A percentile compares a stretch with the other conserved stretches of the same genome.
These are phyloP conservation scores for Chaetomiaceae sp. DNA, from an alignment of 2,329 filamentous ascomycete species.

Conservation along the genomic window DNA sequence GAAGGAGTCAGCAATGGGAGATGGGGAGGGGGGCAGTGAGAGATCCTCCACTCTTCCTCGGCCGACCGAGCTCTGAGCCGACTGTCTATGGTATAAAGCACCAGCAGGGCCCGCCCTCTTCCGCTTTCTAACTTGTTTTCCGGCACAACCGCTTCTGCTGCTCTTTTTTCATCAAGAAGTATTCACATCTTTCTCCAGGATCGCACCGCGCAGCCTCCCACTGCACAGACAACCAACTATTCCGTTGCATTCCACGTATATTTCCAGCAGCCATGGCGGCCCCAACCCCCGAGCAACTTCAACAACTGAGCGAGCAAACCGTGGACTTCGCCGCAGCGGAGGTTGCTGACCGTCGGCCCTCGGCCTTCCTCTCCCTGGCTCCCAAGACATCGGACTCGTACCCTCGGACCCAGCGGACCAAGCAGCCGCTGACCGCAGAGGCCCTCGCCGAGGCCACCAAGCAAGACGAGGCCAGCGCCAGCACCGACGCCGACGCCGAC, in stretches of 20 bases:
- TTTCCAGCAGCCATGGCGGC: constrained; percentile 20
- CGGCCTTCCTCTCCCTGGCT: constrained; percentile 51
- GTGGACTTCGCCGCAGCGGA: constrained; percentile 22
- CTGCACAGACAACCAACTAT: too few relatives aligned
- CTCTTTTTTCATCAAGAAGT: too few relatives aligned
- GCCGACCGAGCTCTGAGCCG: too few relatives aligned
- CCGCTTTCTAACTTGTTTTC: too few relatives aligned
- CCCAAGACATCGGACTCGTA: constrained; percentile 52
- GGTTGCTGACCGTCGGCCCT: constrained; percentile 27
- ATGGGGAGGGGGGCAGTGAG: background rate
- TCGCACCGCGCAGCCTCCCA: too few relatives aligned
- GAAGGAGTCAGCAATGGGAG: background rate
- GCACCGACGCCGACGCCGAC: constrained; percentile 12
- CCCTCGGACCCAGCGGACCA: constrained; percentile 37
- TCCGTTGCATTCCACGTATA: background rate
- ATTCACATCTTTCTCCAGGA: too few relatives aligned
- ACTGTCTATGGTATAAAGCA: background rate
- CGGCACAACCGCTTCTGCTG: too few relatives aligned
- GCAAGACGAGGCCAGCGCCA: constrained; percentile 15
- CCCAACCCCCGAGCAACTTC: constrained; percentile 16
- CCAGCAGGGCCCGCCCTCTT: too few relatives aligned
- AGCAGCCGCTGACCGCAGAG: constrained; percentile 29
- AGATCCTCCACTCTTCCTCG: too few relatives aligned
- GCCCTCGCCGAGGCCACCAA: constrained; percentile 17
- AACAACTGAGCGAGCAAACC: constrained; percentile 20